These are phyloP conservation scores for Elasticomyces elasticus DNA, from an alignment of 495 filamentous ascomycete genomes.

Conservation along the genomic window DNA sequence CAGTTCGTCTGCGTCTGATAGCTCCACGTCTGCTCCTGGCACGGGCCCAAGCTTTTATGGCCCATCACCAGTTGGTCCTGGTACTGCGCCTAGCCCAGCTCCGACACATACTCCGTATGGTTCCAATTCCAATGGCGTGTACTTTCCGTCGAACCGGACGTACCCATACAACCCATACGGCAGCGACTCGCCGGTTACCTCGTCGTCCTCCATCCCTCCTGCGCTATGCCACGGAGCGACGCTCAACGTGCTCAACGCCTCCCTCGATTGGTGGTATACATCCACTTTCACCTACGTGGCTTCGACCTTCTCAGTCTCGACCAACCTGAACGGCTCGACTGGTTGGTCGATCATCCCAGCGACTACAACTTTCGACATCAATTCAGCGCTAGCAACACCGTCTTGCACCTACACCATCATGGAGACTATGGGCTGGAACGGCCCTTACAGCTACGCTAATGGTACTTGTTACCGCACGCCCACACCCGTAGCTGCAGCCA, in stretches of 20 bases:
- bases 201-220: not conserved
- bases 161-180: not conserved
- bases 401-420: constrained; percentile 4
- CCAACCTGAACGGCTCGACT: constrained; percentile 6
- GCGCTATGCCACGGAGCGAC: constrained; percentile 11
- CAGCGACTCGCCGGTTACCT: not conserved
- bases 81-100: not conserved
- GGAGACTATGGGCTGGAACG: constrained; percentile 10
- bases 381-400: constrained; percentile 11
- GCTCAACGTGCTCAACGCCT: constrained; percentile 15
- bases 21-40: not conserved
- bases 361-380: constrained; percentile 26
- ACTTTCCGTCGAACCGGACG: not conserved
- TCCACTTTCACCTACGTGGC: constrained; percentile 14
- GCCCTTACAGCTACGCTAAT: constrained; percentile 11
- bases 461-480: constrained; percentile 18
- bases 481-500: constrained; percentile 25
- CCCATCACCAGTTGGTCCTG: not conserved
- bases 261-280: constrained; percentile 20
- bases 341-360: constrained; percentile 10
- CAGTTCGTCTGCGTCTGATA: not conserved
- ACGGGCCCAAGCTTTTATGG: not conserved
- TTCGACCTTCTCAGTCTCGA: constrained; percentile 11
- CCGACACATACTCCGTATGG: not conserved
- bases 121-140: not conserved